Base-by-base conservation (phyloP, 2,329 filamentous ascomycete species). In the Nemania sp. region DNA sequence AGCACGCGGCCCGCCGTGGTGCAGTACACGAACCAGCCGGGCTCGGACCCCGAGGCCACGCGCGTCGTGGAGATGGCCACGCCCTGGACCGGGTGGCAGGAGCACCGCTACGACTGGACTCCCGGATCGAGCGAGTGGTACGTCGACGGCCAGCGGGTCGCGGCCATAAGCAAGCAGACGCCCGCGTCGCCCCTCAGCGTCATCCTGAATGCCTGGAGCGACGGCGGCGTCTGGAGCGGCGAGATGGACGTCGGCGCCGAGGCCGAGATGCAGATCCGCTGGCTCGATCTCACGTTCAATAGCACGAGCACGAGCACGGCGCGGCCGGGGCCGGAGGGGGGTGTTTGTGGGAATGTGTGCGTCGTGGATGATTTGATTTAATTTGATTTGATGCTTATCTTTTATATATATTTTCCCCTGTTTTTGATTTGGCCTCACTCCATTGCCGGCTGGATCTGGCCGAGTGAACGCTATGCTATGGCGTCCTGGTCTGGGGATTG, bases 21-120 rank as follows among this genome's bases (percentile, higher is more conserved):
- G 40, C 80, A 83, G 63, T 88, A 86, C 75, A 87, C 85, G 13
- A 88, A 88, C 73, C 85, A 88, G 72, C 85, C 85, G 0, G 75
- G 81, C 0, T 78, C 80, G 47, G 20, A 79, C 40, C 66, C 75
- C 5, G 68, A 73, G 13, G 81, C 84, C 0, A 82, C 82, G 2
- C 66, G 63, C 71, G 6, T 60, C 70, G 13, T 87, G 84, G 83
- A 77, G 1, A 67, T 82, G 47, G 78, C 83, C 1, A 63, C 71
- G 6, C 60, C 70, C 13, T 87, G 84, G 83, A 77, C 80, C 49
- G 75, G 81, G 29, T 67, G 65, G 63, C 63, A 50, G 37, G 80
- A 80, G 5, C 81, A 87, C 71, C 78, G 86, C 21, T 78, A 87
- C 42, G 86, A 88, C 74, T 88, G 86, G 86, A 79, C 83, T 1